phyloP scores from a whole-genome alignment of 371 early-diverging fungal genomes.

The Lichtheimia ornata region DNA sequence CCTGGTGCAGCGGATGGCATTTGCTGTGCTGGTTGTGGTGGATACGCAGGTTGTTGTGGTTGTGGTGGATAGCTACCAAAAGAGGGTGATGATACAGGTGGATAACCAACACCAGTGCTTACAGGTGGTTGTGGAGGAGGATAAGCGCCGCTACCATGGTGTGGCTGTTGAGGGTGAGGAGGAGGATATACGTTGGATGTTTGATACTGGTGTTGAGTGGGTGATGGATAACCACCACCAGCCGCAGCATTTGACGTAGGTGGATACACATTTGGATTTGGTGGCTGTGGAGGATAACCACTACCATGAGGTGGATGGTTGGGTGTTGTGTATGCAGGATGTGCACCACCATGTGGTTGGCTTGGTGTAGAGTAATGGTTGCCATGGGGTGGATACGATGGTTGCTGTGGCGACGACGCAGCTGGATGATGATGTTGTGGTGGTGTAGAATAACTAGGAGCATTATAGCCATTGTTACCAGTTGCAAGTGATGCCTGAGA shows the following conservation, averaged over 20 bases:
- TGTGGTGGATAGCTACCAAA: neutral
- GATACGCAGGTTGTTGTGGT: neutral
- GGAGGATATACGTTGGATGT: too few relatives aligned
- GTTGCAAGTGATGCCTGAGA: too few relatives aligned
- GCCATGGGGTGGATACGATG: neutral
- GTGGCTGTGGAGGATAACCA: constrained; percentile 1
- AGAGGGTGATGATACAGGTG: neutral
- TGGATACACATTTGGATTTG: neutral
- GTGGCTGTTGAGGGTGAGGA: neutral
- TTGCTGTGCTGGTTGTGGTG: neutral
- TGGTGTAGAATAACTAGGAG: too few relatives aligned
- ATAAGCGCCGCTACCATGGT: neutral
- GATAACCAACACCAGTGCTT: neutral
- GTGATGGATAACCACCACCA: constrained; percentile 1
- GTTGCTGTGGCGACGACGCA: neutral
- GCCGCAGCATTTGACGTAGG: neutral
- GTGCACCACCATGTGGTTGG: neutral
- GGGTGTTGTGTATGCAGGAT: neutral
- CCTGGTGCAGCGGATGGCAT: constrained; percentile 1
- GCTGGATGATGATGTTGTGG: too few relatives aligned
- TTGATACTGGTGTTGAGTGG: neutral
- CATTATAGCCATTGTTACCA: too few relatives aligned
- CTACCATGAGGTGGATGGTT: neutral
- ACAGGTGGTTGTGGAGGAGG: neutral
- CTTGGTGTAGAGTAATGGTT: neutral